A percentile compares a stretch with the other conserved stretches of the same genome.
Conservation (phyloP, 495 filamentous ascomycete species). For the Neurospora sp. region DNA sequence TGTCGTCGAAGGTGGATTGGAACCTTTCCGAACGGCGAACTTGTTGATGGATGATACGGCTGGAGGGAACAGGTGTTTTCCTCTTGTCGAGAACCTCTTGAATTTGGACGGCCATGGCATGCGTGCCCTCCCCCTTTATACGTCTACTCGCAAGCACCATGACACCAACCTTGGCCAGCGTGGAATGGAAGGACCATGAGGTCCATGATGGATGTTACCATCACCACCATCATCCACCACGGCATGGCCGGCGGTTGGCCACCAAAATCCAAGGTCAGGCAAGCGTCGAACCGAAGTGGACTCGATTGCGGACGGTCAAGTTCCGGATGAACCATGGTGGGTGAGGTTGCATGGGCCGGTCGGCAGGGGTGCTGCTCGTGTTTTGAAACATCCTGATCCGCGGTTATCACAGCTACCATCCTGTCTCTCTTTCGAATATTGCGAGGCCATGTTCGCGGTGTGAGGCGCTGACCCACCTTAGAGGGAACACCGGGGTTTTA, state of each 20-base stretch:
- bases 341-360: not conserved
- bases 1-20: not conserved
- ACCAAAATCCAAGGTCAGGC: not conserved
- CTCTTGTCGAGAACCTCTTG: not conserved
- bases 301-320: constrained; percentile 5
- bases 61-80: not conserved
- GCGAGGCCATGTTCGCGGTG: not conserved
- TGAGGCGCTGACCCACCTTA: not conserved
- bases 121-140: not conserved
- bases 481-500: no score
- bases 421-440: not conserved
- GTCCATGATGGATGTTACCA: not conserved
- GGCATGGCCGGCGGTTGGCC: not conserved
- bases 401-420: not conserved
- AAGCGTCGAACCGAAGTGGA: not conserved
- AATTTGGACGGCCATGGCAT: not conserved
- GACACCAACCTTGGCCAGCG: not conserved
- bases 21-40: not conserved
- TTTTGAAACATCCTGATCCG: not conserved
- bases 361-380: not conserved
- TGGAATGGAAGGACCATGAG: not conserved
- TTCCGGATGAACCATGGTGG: constrained; percentile 11
- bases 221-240: not conserved
- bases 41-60: not conserved
- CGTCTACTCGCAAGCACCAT: not conserved